These are phyloP conservation scores for Monilinia vaccinii-corymbosi DNA, from an alignment of 2,329 filamentous ascomycete species.

Conservation along the genomic window DNA sequence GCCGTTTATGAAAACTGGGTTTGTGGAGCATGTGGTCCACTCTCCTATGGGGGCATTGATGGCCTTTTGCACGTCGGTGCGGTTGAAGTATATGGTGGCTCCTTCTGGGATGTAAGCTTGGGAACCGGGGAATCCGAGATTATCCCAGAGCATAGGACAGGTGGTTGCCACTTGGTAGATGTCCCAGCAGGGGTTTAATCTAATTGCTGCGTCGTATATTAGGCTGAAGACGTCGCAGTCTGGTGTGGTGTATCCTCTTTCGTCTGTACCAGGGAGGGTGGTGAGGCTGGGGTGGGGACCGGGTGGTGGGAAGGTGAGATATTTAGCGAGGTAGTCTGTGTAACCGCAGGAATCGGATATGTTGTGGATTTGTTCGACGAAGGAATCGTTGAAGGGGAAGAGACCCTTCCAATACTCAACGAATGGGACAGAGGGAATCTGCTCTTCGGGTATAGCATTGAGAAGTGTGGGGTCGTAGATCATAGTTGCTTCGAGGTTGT, in stretches of 20 bases:
- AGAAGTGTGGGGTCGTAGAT: slow-evolving; percentile 64
- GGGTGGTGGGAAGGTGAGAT: slow-evolving; percentile 59
- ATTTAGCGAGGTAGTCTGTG: slow-evolving; percentile 47
- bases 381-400: slow-evolving; percentile 55
- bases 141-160: slow-evolving; percentile 62
- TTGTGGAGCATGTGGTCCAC: slow-evolving; percentile 48
- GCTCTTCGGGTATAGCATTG: slow-evolving; percentile 36
- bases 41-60: slow-evolving; percentile 53
- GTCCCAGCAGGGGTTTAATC: slow-evolving; percentile 70
- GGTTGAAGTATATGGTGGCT: slow-evolving; percentile 52
- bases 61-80: slow-evolving; percentile 50
- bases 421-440: slow-evolving; percentile 46
- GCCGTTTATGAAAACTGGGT: slow-evolving; percentile 37
- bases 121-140: slow-evolving; percentile 54
- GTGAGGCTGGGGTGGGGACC: slow-evolving; percentile 52
- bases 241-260: slow-evolving; percentile 28
- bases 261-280: slow-evolving; percentile 35
- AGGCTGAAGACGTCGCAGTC: slow-evolving; percentile 50
- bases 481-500: slow-evolving; percentile 57
- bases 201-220: slow-evolving; percentile 43
- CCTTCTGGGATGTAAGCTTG: slow-evolving; percentile 55
- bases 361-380: slow-evolving; percentile 41
- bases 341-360: slow-evolving; percentile 52
- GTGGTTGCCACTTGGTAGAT: slow-evolving; percentile 64
- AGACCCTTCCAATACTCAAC: slow-evolving; percentile 51